These are phyloP conservation scores for Spergularia azorica DNA, from an alignment of 179 eudicot genomes.

Conservation along the genomic window DNA sequence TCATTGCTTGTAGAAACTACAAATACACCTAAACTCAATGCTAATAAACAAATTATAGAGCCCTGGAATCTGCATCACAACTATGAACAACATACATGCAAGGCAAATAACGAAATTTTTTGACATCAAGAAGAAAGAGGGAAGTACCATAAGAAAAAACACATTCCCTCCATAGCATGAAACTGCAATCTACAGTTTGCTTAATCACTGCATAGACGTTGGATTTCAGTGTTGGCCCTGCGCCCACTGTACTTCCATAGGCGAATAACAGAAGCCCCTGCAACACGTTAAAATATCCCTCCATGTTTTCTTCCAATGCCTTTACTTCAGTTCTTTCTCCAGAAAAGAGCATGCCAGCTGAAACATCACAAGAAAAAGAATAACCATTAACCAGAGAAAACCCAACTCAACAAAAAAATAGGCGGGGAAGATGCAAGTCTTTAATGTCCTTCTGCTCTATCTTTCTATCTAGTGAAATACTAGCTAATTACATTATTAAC, in stretches of 20 bases:
- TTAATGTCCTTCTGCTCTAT: background rate
- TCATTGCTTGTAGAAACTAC: too few relatives aligned
- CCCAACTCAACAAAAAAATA: background rate
- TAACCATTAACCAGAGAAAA: background rate
- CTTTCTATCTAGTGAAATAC: background rate
- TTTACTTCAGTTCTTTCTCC: slow-evolving; percentile 62
- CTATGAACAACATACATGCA: background rate
- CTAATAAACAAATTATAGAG: too few relatives aligned
- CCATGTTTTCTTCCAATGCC: slow-evolving; percentile 84
- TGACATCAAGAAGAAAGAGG: background rate
- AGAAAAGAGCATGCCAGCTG: slow-evolving; percentile 88
- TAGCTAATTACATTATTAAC: background rate
- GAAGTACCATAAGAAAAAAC: slow-evolving; percentile 72
- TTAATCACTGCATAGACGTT: slow-evolving; percentile 62
- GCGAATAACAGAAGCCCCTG: slow-evolving; percentile 82
- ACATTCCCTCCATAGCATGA: slow-evolving; percentile 68
- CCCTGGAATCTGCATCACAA: background rate
- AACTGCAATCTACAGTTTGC: slow-evolving; percentile 85
- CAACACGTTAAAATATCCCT: slow-evolving; percentile 65
- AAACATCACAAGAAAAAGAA: slow-evolving; percentile 15
- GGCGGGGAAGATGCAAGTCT: background rate
- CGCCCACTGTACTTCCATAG: slow-evolving; percentile 74
- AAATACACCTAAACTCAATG: too few relatives aligned
- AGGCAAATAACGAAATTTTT: background rate
- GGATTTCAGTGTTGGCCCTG: slow-evolving; percentile 83